A percentile compares a stretch with the other conserved stretches of the same genome.
Conservation (phyloP, 2,329 filamentous ascomycete species). For the Sporothrix phasma region DNA sequence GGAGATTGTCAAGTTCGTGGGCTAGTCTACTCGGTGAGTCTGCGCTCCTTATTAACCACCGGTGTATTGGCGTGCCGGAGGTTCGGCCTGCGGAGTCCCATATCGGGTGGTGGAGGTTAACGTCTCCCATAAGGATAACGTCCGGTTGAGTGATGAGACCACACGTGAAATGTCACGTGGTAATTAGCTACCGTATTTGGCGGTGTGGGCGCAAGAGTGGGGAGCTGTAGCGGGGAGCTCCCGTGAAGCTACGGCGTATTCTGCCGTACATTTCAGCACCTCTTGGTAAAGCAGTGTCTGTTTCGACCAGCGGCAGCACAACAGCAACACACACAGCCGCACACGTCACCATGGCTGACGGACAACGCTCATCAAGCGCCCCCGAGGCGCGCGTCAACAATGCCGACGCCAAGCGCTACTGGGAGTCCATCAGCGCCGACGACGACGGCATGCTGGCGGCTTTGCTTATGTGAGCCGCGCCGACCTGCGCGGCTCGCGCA, state of each 20-base stretch:
- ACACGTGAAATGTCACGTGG: neutral
- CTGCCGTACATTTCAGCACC: neutral
- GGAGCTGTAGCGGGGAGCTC: neutral
- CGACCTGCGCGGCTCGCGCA: slow-evolving; percentile 60
- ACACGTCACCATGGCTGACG: neutral
- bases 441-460: slow-evolving; percentile 74
- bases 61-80: too few relatives aligned
- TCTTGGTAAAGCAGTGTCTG: too few relatives aligned
- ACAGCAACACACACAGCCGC: neutral
- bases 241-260: neutral
- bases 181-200: neutral
- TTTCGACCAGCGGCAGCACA: too few relatives aligned
- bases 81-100: too few relatives aligned
- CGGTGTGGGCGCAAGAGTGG: neutral
- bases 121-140: too few relatives aligned
- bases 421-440: slow-evolving; percentile 36
- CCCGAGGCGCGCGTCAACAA: slow-evolving; percentile 29
- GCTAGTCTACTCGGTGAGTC: too few relatives aligned
- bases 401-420: slow-evolving; percentile 35
- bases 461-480: slow-evolving; percentile 52
- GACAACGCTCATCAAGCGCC: neutral
- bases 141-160: neutral
- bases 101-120: too few relatives aligned
- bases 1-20: neutral
- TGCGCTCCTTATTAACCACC: too few relatives aligned